phyloP scores from a whole-genome alignment of 495 filamentous ascomycete genomes.

The Hypoxylon subgilvum region DNA sequence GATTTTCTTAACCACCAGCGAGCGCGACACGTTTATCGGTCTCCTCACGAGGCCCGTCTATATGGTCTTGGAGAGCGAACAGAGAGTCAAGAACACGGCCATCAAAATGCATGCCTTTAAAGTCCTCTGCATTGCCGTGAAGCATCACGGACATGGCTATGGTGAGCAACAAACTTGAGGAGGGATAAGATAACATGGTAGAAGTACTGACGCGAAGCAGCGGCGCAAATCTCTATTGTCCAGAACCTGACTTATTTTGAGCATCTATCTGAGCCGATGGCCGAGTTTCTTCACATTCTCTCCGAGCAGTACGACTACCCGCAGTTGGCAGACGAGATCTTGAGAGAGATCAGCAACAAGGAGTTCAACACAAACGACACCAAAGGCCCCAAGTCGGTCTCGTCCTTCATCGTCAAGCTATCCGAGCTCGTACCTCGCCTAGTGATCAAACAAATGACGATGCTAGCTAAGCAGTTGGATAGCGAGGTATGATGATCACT shows the following conservation, averaged over 20 bases:
- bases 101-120: slow-evolving; percentile 97
- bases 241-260: slow-evolving; percentile 98
- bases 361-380: slow-evolving; percentile 97
- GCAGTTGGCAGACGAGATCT: slow-evolving; percentile 90
- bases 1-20: slow-evolving; percentile 95
- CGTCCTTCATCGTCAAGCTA: slow-evolving; percentile 91
- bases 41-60: slow-evolving; percentile 94
- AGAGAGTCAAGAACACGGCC: slow-evolving; percentile 85
- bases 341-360: slow-evolving; percentile 93
- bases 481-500: slow-evolving; percentile 71
- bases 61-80: slow-evolving; percentile 90
- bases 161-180: slow-evolving; percentile 59
- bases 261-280: slow-evolving; percentile 97
- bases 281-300: slow-evolving; percentile 95
- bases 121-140: slow-evolving; percentile 93
- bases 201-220: slow-evolving; percentile 55
- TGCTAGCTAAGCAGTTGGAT: slow-evolving; percentile 90
- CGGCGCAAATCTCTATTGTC: slow-evolving; percentile 95
- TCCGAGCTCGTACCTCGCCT: slow-evolving; percentile 91
- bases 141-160: slow-evolving; percentile 97
- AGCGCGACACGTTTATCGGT: slow-evolving; percentile 90
- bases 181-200: background rate
- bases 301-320: slow-evolving; percentile 98
- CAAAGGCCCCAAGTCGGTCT: slow-evolving; percentile 95
- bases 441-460: slow-evolving; percentile 96